These are phyloP conservation scores for Ceratocystis variospora DNA, from an alignment of 2,329 filamentous ascomycete genomes.

Conservation along the genomic window DNA sequence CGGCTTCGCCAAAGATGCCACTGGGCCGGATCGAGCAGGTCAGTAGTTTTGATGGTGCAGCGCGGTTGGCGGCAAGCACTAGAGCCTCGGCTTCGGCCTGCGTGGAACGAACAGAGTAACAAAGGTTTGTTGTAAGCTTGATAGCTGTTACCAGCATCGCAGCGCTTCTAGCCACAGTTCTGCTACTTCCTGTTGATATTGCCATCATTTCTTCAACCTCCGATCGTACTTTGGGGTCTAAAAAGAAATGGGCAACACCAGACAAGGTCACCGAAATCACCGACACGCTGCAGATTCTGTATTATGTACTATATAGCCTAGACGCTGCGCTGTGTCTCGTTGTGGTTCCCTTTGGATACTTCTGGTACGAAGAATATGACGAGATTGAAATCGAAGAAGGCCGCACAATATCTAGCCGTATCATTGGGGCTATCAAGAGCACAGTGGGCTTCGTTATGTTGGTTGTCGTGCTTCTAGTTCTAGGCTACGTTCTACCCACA, in stretches of 20 bases:
- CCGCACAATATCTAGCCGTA: conserved; percentile 54
- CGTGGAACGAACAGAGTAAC: not conserved
- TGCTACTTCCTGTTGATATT: conserved; percentile 88
- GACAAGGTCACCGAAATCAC: conserved; percentile 65
- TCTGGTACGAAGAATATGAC: conserved; percentile 96
- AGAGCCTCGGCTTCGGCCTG: conserved; percentile 66
- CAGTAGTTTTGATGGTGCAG: conserved; percentile 44
- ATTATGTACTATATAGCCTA: conserved; percentile 83
- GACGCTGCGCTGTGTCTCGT: conserved; percentile 82
- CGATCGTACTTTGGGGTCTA: conserved; percentile 57
- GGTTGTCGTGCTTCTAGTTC: conserved; percentile 68
- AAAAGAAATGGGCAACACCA: conserved; percentile 91
- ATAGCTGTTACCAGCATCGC: conserved; percentile 82
- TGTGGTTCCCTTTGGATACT: conserved; percentile 90
- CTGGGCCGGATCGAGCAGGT: conserved; percentile 75
- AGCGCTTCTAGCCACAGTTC: conserved; percentile 74
- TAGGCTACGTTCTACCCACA: conserved; percentile 80
- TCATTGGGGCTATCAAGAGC: conserved; percentile 82
- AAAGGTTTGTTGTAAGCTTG: conserved; percentile 50
- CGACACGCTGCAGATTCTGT: conserved; percentile 70
- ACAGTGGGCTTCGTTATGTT: conserved; percentile 72
- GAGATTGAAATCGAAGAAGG: conserved; percentile 73
- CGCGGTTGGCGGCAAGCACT: conserved; percentile 62
- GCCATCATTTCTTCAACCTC: conserved; percentile 85
- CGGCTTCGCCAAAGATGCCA: conserved; percentile 82